Conservation (phyloP, 805 yeast species). For the Sporopachydermia quercuum region DNA sequence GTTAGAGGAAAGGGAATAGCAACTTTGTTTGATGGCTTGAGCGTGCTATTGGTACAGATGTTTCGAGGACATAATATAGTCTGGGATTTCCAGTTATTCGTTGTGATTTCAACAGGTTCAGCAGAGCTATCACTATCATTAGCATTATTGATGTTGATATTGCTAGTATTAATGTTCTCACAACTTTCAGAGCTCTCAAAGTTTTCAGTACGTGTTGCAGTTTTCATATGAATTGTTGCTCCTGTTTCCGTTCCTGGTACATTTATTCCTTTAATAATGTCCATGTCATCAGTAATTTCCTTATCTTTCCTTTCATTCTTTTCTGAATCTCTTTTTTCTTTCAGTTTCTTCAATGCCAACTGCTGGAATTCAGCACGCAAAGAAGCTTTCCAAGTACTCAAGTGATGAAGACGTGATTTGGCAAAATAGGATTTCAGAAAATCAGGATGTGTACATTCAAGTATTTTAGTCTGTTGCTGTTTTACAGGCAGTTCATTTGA, state of each 20-base stretch:
- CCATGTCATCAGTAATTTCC: background rate
- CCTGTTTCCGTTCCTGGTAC: background rate
- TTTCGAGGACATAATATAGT: too few species aligned
- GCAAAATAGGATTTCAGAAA: slow-evolving; percentile 60
- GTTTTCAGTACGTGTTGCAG: too few species aligned
- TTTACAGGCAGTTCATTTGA: too few species aligned
- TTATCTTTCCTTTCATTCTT: slow-evolving; percentile 5
- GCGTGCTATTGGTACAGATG: too few species aligned
- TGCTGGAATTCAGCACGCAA: slow-evolving; percentile 45
- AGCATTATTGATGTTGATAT: background rate
- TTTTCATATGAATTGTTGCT: background rate
- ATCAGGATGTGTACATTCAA: slow-evolving; percentile 64
- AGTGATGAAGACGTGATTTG: slow-evolving; percentile 75
- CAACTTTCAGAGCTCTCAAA: too few species aligned
- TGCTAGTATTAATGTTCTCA: background rate
- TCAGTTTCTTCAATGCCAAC: slow-evolving; percentile 22
- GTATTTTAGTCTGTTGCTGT: slow-evolving; percentile 7
- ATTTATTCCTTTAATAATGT: too few species aligned
- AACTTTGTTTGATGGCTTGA: too few species aligned
- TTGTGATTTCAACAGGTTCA: too few species aligned
- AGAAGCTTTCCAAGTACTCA: slow-evolving; percentile 76
- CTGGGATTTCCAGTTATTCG: too few species aligned
- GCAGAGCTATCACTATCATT: background rate
- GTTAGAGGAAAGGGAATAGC: too few species aligned
- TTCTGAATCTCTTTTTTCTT: slow-evolving; percentile 5